Base-by-base conservation (phyloP, 1,284 basidiomycete genomes). In the Rhodotorula sp. region DNA sequence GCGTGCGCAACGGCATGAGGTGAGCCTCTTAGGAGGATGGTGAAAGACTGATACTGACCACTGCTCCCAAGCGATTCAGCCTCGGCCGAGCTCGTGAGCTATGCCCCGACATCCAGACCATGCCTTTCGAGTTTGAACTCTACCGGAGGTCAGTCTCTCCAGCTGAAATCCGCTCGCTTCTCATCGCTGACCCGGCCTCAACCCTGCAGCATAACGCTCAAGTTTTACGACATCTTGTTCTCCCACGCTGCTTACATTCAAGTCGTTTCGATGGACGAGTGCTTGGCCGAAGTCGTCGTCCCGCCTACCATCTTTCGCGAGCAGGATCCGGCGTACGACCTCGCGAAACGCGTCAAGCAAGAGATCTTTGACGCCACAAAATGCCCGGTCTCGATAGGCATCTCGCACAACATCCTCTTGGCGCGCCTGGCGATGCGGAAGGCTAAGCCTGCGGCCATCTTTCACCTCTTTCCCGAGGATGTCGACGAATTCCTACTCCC, bases 191-290 rank as follows among this genome's bases (percentile, higher is more conserved):
- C 26, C 26, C 8, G 53, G n/a, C 15, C 3, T 30, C 46, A 7
- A 18, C 6, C n/a, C 7, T 12, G n/a, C 64, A 73, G 62, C 68
- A 72, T 77, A 22, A 75, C 78, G 22, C 65, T 69, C 58, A 85
- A 89, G 48, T 96, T 98, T 79, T 99, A 99, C 81, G 91, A 91
- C 1, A 89, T 96, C 64, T 84, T 99, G 29, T 91, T 97, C 85
- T 83, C 85, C 0, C 88, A 92, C 77, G 90, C 93, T 7, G 93
- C 97, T 77, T 91, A 95, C 74, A 84, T 98, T 6, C 89, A 98
- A 82, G 94, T 95, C 1, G 95, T 97, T 2, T 95, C 93, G 10
- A 91, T 99, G 2, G 95, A 99, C 75, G 95, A 99, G 80, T 95
- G 93, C 0, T 84, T 98, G 17, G 87, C 98, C 70, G 95, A 98